phyloP scores from a whole-genome alignment of 176 grass and related monocot genomes.

The Phyllostachys edulis region DNA sequence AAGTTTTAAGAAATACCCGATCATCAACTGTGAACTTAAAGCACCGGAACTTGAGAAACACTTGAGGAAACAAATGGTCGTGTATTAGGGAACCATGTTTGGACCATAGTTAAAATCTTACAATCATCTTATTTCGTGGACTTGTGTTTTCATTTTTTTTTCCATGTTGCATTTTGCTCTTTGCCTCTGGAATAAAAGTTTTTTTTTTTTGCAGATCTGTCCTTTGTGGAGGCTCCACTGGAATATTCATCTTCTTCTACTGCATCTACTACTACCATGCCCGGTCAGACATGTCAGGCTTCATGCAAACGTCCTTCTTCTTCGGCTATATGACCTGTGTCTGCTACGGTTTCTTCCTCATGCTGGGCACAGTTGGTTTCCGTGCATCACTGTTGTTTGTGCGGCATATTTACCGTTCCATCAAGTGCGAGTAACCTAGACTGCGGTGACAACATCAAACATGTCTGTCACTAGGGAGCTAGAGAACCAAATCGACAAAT shows the following conservation, averaged over 20 bases:
- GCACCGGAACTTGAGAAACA: not conserved
- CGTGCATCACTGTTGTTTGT: conserved; percentile 82
- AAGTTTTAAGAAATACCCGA: not conserved
- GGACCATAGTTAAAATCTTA: not conserved
- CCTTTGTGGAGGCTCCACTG: conserved; percentile 88
- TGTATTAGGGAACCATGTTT: not conserved
- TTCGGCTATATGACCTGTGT: conserved; percentile 97
- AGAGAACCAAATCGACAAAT: not conserved
- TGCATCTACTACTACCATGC: conserved; percentile 96
- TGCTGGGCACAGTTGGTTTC: conserved; percentile 84
- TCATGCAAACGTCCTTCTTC: conserved; percentile 98
- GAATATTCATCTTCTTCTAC: conserved; percentile 88
- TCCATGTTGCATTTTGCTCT: too few relatives aligned
- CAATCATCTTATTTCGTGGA: too few relatives aligned
- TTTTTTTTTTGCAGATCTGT: conserved; percentile 56
- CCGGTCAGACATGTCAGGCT: conserved; percentile 92
- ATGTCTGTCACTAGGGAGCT: not conserved
- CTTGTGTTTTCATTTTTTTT: too few relatives aligned
- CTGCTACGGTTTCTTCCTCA: conserved; percentile 97
- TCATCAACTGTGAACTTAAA: not conserved
- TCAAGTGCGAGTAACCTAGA: conserved; percentile 77
- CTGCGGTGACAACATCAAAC: not conserved
- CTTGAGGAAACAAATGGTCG: not conserved
- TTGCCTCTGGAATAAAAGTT: too few relatives aligned
- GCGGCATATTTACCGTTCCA: conserved; percentile 85